Evolutionary conservation across 1,139 yeast genomes (phyloP), one percentile per base, ranked within the genome.

Genomic region (Debaryomyces robertsiae): DNA sequence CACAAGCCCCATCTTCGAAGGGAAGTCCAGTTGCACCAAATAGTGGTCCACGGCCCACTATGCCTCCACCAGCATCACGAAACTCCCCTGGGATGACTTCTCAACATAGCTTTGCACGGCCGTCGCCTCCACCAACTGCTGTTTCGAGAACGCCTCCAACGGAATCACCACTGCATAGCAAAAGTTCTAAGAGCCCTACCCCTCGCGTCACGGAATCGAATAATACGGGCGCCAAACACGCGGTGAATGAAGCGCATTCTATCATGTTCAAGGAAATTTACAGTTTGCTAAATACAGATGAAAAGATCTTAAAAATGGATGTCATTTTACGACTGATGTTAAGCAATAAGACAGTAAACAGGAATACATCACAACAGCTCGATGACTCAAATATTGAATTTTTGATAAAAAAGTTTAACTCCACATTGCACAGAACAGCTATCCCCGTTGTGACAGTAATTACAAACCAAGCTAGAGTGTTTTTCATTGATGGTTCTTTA

Each of bases 401-500:
- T 30, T 69, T 75, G 41, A 80, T 79, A 32, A 61, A 56, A 2
- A 65, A 57, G 34, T 67, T 71, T 51, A 67, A 60, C 43, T 45
- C 58, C 18, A 58, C 50, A 2, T 61, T 81, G 39, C 61, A 61
- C 14, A 52, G 62, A 30, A 58, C 65, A 37, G 50, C 72, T 31
- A 61, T 57, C 30, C 68, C 75, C 3, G 74, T 70, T 22, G 61
- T 74, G 1, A 65, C 79, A 9, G 80, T 79, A 17, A 69, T 81
- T 9, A 77, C 81, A 39, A 69, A 69, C 46, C 54, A 56, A 48
- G 77, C 78, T 3, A 49, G 77, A 42, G 73, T 72, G 0, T 72
- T 73, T 42, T 69, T 73, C 43, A 62, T 72, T 28, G 75, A 69
- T 44, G 57, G 62, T 2, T 39, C 51, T 1, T 54, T 71, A 28